Evolutionary conservation across 768 basidiomycete species (phyloP).

Genomic region (Suillus cothurnatus): DNA sequence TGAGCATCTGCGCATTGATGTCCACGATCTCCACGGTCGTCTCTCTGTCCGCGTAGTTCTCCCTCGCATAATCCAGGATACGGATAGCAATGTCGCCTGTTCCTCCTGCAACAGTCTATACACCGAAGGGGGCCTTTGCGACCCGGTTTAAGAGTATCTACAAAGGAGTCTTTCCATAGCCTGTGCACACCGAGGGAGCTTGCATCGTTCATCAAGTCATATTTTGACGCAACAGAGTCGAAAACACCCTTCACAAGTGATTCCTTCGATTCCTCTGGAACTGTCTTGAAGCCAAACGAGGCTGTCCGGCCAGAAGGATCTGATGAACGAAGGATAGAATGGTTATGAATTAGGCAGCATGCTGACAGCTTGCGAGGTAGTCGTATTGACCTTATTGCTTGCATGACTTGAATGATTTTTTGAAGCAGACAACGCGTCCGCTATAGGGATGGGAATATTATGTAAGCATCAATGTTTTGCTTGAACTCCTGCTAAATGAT

Average conservation of each 20-base stretch:
- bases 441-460: not conserved
- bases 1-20: slow-evolving; percentile 94
- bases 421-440: not conserved
- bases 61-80: slow-evolving; percentile 87
- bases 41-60: slow-evolving; percentile 88
- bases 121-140: slow-evolving; percentile 74
- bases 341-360: slow-evolving; percentile 21
- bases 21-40: slow-evolving; percentile 89
- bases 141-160: slow-evolving; percentile 75
- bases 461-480: slow-evolving; percentile 1
- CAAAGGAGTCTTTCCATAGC: slow-evolving; percentile 94
- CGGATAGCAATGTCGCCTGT: slow-evolving; percentile 97
- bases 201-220: slow-evolving; percentile 99
- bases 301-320: slow-evolving; percentile 48
- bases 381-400: slow-evolving; percentile 6
- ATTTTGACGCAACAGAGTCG: slow-evolving; percentile 91
- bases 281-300: slow-evolving; percentile 92
- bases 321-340: slow-evolving; percentile 12
- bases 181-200: slow-evolving; percentile 95
- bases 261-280: slow-evolving; percentile 88
- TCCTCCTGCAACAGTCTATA: slow-evolving; percentile 95
- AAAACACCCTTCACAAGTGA: slow-evolving; percentile 90
- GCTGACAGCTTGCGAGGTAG: not conserved
- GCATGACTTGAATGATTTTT: not conserved
- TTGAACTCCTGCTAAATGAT: not conserved